Evolutionary conservation across 2,329 filamentous ascomycete genomes (phyloP), one percentile per base, ranked within the genome.

Genomic region (Colletotrichum chlorophyti): DNA sequence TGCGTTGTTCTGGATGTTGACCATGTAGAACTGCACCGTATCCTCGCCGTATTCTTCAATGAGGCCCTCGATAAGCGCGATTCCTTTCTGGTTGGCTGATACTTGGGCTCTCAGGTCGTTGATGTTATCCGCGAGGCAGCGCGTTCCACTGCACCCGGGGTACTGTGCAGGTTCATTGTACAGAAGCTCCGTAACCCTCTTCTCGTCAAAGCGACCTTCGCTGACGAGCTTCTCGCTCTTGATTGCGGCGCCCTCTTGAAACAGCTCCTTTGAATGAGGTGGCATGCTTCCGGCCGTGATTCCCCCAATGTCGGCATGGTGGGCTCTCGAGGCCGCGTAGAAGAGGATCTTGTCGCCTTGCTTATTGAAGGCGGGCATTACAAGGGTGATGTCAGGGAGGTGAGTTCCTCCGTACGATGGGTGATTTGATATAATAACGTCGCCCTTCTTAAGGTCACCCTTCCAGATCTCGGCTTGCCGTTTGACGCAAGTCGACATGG

Each of bases 221-320:
- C 86, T 90, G 4, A 93, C 90, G 4, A 93, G 79, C 72, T 93
- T 84, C 68, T 87, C 85, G 10, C 83, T 85, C 63, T 83, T 82
- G 55, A 88, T 87, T 1, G 83, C 80, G 3, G 85, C 85, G 3
- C 85, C 85, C 70, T 88, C 85, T 67, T 87, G 83, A 65, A 76
- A 87, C 7, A 87, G 72, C 64, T 87, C 84, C 29, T 83, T 80
- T 0, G 87, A 91, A 63, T 90, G 85, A 5, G 90, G 88, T 0
- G 91, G 91, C 91, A 94, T 94, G 2, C 87, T 91, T 0, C 91
- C 91, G 0, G 91, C 90, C 1, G 91, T 80, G 42, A 93, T 92
- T 8, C 91, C 91, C 11, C 91, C 91, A 64, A 94, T 93, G 66
- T 94, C 91, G n/a, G 91, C 91, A 66, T 94, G 91, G 65, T 94